Evolutionary conservation across 2,329 filamentous ascomycete species (phyloP).

Genomic region (Plectosphaerella plurivora): DNA sequence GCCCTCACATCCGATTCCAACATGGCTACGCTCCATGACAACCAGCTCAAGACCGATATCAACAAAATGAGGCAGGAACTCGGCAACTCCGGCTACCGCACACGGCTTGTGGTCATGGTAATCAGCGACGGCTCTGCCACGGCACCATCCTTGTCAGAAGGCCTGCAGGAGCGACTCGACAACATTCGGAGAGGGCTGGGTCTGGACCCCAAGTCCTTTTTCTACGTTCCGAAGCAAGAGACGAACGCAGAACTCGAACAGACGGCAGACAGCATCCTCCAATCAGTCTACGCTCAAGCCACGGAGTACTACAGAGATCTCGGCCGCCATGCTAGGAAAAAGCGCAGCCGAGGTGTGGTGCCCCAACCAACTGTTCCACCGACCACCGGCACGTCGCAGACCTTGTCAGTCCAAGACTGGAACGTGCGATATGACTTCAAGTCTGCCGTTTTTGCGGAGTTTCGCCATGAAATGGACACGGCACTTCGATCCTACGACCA

Average conservation of each 20-base stretch:
- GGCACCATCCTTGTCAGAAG: constrained; percentile 50
- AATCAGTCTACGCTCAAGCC: constrained; percentile 66
- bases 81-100: constrained; percentile 68
- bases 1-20: constrained; percentile 67
- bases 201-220: constrained; percentile 79
- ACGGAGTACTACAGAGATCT: constrained; percentile 92
- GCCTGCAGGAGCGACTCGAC: constrained; percentile 64
- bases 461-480: constrained; percentile 86
- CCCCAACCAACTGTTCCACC: constrained; percentile 80
- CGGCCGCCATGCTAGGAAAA: constrained; percentile 86
- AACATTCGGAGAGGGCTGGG: constrained; percentile 75
- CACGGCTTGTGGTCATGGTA: constrained; percentile 71
- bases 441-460: constrained; percentile 83
- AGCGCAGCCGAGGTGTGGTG: constrained; percentile 72
- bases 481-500: constrained; percentile 82
- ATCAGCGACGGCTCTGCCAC: constrained; percentile 61
- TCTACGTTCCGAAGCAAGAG: constrained; percentile 73
- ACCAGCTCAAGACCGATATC: constrained; percentile 83
- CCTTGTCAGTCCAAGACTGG: constrained; percentile 82
- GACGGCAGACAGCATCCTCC: constrained; percentile 69
- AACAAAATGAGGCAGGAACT: constrained; percentile 69
- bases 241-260: constrained; percentile 67
- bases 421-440: constrained; percentile 95
- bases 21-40: constrained; percentile 76
- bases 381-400: constrained; percentile 78